Evolutionary conservation across 192 early-diverging fungal genomes (phyloP), one percentile per base, ranked within the genome.

Genomic region (Mycoemilia scoparia): DNA sequence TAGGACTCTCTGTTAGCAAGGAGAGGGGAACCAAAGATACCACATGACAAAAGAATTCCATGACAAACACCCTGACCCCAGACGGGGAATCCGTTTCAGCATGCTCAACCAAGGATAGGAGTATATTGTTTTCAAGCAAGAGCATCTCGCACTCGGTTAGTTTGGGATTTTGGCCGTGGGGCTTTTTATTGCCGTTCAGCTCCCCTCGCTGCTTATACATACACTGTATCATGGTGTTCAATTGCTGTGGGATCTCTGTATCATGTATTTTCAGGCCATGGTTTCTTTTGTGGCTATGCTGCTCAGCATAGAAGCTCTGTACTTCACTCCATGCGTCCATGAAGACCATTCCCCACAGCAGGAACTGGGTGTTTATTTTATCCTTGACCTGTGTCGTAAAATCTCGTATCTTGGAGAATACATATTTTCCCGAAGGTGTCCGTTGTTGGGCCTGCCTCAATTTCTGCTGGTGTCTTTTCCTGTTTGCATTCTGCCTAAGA

Each of bases 91-190:
- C 60, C 6, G 24, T 44, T 7, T 57, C 54, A 0, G 60, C 60
- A 26, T 50, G 34, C 12, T 64, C 54, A 7, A 50, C 60, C 28
- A 64, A 29, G 29, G 49, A 43, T 32, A 43, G 49, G 3, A 64
- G 31, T 3, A 64, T 45, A 5, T 57, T 54, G 50, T 54, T 53
- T 40, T 57, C 52, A 29, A 56, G 31, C 22, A 64, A 34, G 24
- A 45, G 52, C 54, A 57, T 54, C 16, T 57, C 32, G 29, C 60
- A 64, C 20, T 54, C 38, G 4, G 54, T 54, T 18, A 64, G 50
- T 32, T 64, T 47, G 5, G 57, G 41, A 43, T 47, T 45, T 44
- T 48, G 46, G 14, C 8, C 41, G 21, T 21, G 17, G 37, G 43
- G 7, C 23, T 21, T 3, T 47, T 23, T 12, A 13, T 11, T 10